phyloP scores from a whole-genome alignment of 495 filamentous ascomycete species.

The Lasiosphaeris hirsuta region DNA sequence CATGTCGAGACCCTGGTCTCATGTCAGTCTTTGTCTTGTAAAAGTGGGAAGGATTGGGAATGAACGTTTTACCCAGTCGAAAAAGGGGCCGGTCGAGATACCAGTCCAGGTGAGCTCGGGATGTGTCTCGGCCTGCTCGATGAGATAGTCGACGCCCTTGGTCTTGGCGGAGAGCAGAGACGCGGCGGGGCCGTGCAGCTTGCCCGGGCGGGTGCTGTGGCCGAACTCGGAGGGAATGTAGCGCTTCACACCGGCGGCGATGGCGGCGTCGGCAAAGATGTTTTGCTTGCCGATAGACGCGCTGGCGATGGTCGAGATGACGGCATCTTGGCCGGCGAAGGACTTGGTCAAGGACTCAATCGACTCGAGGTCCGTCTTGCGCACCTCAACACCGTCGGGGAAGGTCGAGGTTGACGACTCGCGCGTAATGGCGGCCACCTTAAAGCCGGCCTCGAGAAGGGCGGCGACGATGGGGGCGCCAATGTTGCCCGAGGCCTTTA shows the following conservation, averaged over 20 bases:
- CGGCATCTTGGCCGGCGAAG: slow-evolving; percentile 50
- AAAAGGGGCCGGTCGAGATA: slow-evolving; percentile 40
- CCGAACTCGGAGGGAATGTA: slow-evolving; percentile 63
- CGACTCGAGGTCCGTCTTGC: slow-evolving; percentile 42
- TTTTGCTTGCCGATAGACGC: slow-evolving; percentile 37
- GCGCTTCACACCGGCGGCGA: slow-evolving; percentile 55
- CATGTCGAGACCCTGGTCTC: slow-evolving; percentile 33
- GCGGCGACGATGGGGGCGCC: slow-evolving; percentile 46
- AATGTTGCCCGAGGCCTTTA: slow-evolving; percentile 48
- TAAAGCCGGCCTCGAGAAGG: slow-evolving; percentile 45
- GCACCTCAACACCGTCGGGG: slow-evolving; percentile 33
- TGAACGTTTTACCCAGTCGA: slow-evolving; percentile 40
- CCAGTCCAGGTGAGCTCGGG: slow-evolving; percentile 46
- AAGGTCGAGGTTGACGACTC: slow-evolving; percentile 28
- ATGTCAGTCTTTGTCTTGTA: not conserved
- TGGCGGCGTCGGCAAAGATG: slow-evolving; percentile 54
- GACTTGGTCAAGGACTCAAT: slow-evolving; percentile 44
- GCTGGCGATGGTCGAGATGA: slow-evolving; percentile 47
- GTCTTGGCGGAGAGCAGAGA: slow-evolving; percentile 41
- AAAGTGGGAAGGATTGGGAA: not conserved
- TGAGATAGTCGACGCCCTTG: slow-evolving; percentile 41
- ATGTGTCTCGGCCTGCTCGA: slow-evolving; percentile 35
- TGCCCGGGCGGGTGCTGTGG: slow-evolving; percentile 21
- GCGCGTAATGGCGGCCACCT: slow-evolving; percentile 51
- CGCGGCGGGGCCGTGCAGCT: not conserved